phyloP scores from a whole-genome alignment of 139 green algal species.

The Gonium pectorale region DNA sequence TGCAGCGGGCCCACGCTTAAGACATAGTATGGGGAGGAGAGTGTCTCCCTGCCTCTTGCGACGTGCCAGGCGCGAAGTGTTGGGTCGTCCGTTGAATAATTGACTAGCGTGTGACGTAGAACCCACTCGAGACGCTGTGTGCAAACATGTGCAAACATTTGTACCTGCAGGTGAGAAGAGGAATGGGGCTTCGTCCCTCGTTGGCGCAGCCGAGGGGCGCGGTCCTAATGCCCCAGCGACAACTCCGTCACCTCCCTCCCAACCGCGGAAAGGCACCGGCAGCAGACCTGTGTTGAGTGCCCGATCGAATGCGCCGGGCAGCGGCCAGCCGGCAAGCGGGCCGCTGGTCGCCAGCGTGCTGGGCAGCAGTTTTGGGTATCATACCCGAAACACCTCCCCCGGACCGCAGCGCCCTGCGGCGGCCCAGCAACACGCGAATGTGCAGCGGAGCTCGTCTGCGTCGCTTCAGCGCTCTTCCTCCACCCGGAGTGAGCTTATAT shows the following conservation, averaged over 20 bases:
- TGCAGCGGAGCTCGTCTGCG: constrained; percentile 12
- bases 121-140: too few relatives aligned
- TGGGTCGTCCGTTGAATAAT: too few relatives aligned
- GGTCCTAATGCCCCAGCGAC: neutral
- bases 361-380: constrained; percentile 14
- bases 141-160: neutral
- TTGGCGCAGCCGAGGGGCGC: neutral
- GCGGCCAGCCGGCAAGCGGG: neutral
- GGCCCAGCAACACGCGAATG: neutral
- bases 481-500: too few relatives aligned
- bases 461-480: constrained; percentile 26
- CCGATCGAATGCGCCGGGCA: neutral
- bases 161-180: constrained; percentile 11
- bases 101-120: too few relatives aligned
- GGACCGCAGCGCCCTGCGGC: neutral
- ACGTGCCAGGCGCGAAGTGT: too few relatives aligned
- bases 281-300: constrained; percentile 27
- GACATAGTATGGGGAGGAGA: too few relatives aligned
- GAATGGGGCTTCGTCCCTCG: neutral
- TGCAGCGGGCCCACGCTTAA: too few relatives aligned
- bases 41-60: too few relatives aligned
- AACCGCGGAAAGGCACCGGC: neutral
- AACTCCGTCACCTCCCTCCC: constrained; percentile 16
- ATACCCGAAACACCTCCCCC: constrained; percentile 2
- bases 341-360: constrained; percentile 33